A percentile compares a stretch with the other conserved stretches of the same genome.
Conservation (phyloP, 257 asterid species). For the Capsicum pubescens region DNA sequence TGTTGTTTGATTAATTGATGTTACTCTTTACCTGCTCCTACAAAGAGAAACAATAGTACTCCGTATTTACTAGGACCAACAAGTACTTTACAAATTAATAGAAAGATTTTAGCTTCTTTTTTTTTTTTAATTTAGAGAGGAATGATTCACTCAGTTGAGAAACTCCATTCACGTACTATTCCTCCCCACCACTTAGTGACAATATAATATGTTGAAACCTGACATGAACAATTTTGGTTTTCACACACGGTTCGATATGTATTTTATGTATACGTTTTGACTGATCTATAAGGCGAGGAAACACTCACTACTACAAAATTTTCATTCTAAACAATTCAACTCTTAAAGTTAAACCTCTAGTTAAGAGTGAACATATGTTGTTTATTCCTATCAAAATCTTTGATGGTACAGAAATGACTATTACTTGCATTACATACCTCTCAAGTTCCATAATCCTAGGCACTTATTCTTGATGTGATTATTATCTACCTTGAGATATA, state of each 20-base stretch:
- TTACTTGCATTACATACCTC: background rate
- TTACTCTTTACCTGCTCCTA: conserved; percentile 4
- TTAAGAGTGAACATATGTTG: background rate
- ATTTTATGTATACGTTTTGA: background rate
- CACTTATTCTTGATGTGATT: background rate
- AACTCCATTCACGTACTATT: no score
- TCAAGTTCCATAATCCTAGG: background rate
- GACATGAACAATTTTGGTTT: background rate
- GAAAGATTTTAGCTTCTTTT: no score
- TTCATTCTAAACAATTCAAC: background rate
- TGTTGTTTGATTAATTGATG: conserved; percentile 1
- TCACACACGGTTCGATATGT: background rate
- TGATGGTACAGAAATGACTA: background rate
- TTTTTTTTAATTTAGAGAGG: no score
- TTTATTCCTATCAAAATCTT: background rate
- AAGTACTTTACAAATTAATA: background rate
- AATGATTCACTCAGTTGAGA: no score
- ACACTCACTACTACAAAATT: background rate
- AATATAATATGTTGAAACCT: background rate
- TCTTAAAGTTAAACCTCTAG: background rate
- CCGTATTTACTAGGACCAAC: background rate
- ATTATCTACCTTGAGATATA: background rate
- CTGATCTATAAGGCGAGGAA: background rate
- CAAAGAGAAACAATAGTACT: background rate
- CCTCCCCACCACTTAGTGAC: background rate